A percentile compares a stretch with the other conserved stretches of the same genome.
These are phyloP conservation scores for Malassezia psittaci DNA, from an alignment of 1,284 basidiomycete genomes.

Conservation along the genomic window DNA sequence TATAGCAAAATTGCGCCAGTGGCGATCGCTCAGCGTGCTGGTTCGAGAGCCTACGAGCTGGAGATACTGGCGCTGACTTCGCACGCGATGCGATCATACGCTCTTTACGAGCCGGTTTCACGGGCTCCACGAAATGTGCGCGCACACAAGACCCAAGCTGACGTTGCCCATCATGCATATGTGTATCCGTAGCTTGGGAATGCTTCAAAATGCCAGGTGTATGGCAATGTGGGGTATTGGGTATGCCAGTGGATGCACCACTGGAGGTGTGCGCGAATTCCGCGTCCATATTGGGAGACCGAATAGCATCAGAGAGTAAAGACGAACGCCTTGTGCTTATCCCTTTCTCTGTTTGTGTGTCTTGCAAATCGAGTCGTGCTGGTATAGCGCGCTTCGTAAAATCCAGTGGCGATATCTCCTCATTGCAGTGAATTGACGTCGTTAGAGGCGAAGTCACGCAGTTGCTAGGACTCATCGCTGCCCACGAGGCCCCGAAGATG, in stretches of 20 bases:
- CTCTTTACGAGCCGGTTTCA: neutral
- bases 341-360: neutral
- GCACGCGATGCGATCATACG: neutral
- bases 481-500: neutral
- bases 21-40: neutral
- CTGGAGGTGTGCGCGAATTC: neutral
- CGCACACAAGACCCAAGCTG: neutral
- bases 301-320: neutral
- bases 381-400: constrained; percentile 1
- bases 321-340: neutral
- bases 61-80: neutral
- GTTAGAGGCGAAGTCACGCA: neutral
- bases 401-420: neutral
- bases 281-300: neutral
- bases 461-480: neutral
- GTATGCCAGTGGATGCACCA: neutral
- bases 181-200: neutral
- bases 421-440: neutral
- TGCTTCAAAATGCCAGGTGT: neutral
- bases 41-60: neutral
- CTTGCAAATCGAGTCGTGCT: neutral
- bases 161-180: neutral
- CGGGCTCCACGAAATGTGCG: constrained; percentile 2
- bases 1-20: neutral
- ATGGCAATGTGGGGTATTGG: neutral